phyloP scores from a whole-genome alignment of 1,139 yeast genomes.

The Debaryomyces psychrophilus region DNA sequence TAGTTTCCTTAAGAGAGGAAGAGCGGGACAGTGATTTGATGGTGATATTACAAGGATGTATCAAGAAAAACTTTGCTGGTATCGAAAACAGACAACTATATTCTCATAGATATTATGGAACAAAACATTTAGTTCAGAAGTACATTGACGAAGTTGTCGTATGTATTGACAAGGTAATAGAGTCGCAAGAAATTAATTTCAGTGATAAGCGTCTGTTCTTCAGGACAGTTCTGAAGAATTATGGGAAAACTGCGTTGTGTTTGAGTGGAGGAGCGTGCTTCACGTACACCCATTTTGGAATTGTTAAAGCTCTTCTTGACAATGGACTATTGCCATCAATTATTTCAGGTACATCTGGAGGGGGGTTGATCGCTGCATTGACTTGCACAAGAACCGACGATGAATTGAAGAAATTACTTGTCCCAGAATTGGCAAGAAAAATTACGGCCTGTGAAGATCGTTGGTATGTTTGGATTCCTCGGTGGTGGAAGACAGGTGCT shows the following conservation, averaged over 20 bases:
- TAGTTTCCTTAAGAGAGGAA: slow-evolving; percentile 38
- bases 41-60: slow-evolving; percentile 64
- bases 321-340: slow-evolving; percentile 68
- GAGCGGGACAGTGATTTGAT: slow-evolving; percentile 51
- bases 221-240: slow-evolving; percentile 60
- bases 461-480: slow-evolving; percentile 59
- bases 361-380: slow-evolving; percentile 78
- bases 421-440: slow-evolving; percentile 64
- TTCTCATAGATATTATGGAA: slow-evolving; percentile 76
- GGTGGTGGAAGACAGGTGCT: slow-evolving; percentile 79
- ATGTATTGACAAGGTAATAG: slow-evolving; percentile 49
- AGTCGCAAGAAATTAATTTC: slow-evolving; percentile 38
- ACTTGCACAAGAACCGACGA: slow-evolving; percentile 72
- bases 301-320: slow-evolving; percentile 70
- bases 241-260: slow-evolving; percentile 74
- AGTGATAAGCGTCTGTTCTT: slow-evolving; percentile 57
- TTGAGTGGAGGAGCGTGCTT: slow-evolving; percentile 82
- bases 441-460: slow-evolving; percentile 76
- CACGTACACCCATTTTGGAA: slow-evolving; percentile 78
- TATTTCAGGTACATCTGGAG: slow-evolving; percentile 81
- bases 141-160: slow-evolving; percentile 57
- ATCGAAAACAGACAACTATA: slow-evolving; percentile 72
- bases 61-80: slow-evolving; percentile 77
- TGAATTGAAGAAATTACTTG: slow-evolving; percentile 58
- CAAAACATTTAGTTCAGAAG: slow-evolving; percentile 61